Conservation (phyloP, 164 flowering plant species). For the Protea cynaroides region DNA sequence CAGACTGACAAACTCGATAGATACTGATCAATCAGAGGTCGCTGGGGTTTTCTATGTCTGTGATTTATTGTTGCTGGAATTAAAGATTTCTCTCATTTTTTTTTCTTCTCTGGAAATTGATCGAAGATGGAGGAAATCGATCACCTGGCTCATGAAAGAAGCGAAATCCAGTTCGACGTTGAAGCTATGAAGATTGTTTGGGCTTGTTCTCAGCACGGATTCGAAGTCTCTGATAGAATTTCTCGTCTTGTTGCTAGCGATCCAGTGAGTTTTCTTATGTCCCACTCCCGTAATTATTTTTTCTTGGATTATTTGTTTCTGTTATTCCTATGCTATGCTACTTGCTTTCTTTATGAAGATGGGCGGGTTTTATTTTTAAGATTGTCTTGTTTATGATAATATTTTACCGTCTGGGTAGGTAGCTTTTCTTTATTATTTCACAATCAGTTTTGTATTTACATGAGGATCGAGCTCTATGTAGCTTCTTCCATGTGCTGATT, state of each 20-base stretch:
- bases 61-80: background rate
- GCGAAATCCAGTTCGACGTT: slow-evolving; percentile 70
- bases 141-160: slow-evolving; percentile 63
- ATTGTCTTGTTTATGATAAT: too few relatives aligned
- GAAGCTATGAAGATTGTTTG: slow-evolving; percentile 94
- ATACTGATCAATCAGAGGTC: background rate
- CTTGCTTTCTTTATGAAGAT: background rate
- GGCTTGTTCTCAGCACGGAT: slow-evolving; percentile 79
- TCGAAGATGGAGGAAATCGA: slow-evolving; percentile 55
- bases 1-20: too few relatives aligned
- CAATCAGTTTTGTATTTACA: too few relatives aligned
- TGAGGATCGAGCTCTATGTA: background rate
- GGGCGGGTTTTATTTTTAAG: too few relatives aligned
- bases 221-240: slow-evolving; percentile 70
- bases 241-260: slow-evolving; percentile 81
- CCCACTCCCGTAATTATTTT: too few relatives aligned
- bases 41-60: too few relatives aligned
- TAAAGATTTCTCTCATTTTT: background rate
- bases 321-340: too few relatives aligned
- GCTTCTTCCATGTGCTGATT: slow-evolving; percentile 28
- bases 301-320: too few relatives aligned
- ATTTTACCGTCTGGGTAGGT: background rate
- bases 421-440: too few relatives aligned
- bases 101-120: background rate
- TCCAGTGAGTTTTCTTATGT: slow-evolving; percentile 41